Base-by-base conservation (phyloP, 768 basidiomycete genomes). In the Paxillus involutus region DNA sequence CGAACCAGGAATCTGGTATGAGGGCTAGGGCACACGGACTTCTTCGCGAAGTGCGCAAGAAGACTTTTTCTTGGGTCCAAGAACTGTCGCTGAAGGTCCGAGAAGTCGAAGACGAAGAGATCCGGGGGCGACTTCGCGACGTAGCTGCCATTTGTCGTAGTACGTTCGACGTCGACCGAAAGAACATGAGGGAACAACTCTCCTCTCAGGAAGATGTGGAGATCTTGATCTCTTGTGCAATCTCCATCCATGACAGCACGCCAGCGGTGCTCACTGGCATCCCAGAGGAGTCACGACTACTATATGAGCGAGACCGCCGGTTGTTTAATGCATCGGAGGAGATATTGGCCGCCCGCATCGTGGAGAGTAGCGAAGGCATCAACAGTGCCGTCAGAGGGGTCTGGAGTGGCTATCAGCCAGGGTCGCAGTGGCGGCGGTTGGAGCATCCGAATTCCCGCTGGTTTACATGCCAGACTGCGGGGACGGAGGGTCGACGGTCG, bases 21-120 rank as follows among this genome's bases (percentile, higher is more conserved):
- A 17, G 49, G 42, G 16, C 43, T 54, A 66, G 48, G 6, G 62
- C 59, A 3, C 60, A 62, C 35, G 7, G 0, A 2, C 58, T 77
- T 26, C 64, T 78, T 35, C 63, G 57, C 8, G 43, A 49, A 12
- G 67, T 71, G 30, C 71, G 77, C n/a, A 12, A 36, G 7, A 66
- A 64, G 13, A 56, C 71, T 3, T 67, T 70, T 37, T 19, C 53
- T 12, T 80, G 78, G 78, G 66, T 74, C 41, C 40, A 52, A 8
- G 59, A 78, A n/a, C 55, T 77, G 3, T 48, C 59, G 3, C 10
- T 48, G 3, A 65, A 63, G 24, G 58, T 71, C 5, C 19, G 2
- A 13, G 43, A 56, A 9, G 42, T 14, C 0, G 47, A 44, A 14
- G 47, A 49, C 8, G 47, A 57, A 4, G 57, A 56, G 3, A 19